Conservation (phyloP, 2,329 filamentous ascomycete genomes). For the Aspergillus fumigatus region DNA sequence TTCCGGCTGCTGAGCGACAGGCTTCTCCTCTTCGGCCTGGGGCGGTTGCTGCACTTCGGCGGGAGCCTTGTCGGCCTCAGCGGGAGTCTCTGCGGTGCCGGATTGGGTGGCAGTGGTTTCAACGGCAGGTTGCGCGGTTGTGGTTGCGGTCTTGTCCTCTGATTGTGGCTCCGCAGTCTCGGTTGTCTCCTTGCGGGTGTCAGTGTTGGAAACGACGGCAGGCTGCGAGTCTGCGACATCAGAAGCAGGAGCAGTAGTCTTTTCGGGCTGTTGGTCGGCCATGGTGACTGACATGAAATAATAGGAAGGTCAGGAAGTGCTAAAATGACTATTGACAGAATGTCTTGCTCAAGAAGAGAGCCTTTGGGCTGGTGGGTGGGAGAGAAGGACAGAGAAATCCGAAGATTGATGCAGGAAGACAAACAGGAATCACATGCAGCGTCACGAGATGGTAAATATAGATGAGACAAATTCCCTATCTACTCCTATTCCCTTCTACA, state of each 20-base stretch:
- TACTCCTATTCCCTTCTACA: neutral
- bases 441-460: neutral
- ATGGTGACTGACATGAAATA: constrained; percentile 8
- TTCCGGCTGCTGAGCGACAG: constrained; percentile 16
- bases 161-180: constrained; percentile 2
- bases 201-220: constrained; percentile 1
- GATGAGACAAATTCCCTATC: neutral
- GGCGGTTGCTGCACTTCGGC: neutral
- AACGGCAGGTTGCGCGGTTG: neutral
- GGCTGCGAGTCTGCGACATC: constrained; percentile 6
- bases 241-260: constrained; percentile 11
- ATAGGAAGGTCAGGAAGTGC: neutral
- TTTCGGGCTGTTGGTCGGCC: constrained; percentile 19
- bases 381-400: neutral
- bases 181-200: neutral
- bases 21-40: neutral
- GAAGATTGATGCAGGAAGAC: neutral
- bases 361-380: neutral
- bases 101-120: constrained; percentile 7
- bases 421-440: constrained; percentile 1
- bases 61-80: constrained; percentile 9
- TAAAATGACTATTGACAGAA: neutral
- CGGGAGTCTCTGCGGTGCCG: neutral
- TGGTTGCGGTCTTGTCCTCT: constrained; percentile 10
- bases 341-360: neutral